Base-by-base conservation (phyloP, 1,139 yeast genomes). In the Kodamaea alishanica region DNA sequence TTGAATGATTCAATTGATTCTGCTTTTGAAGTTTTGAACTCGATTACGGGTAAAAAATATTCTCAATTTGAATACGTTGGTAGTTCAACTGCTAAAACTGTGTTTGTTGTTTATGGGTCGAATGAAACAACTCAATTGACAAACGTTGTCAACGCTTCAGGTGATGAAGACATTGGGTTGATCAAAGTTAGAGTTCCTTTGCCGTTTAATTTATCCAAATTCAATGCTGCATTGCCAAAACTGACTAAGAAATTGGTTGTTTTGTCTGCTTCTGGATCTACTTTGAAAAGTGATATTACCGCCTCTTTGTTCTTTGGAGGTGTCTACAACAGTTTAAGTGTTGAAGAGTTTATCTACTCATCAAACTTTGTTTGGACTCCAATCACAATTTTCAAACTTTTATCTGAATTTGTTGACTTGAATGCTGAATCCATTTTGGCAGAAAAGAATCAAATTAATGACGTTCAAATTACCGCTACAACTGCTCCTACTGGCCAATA, bases 41-140 rank as follows among this genome's bases (percentile, higher is more conserved):
- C 69, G 25, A 63, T 76, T 27, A 67, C 86, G 30, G 84, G 83
- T 32, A 73, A 82, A 9, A 58, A 67, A 25, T 82, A 81, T 57
- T 67, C 76, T 38, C 78, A 84, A 26, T 85, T 89, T 53, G 86
- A 87, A 60, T 87, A 84, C 61, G 60, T 60, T 44, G 96, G 96
- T 40, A 66, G 70, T 41, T 57, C 62, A 8, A 60, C 67, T 41
- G 82, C 96, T 6, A 76, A 77, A 34, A 77, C 83, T 26, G 87
- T 90, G 10, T 79, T 86, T 57, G 92, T 89, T 25, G 73, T 81
- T 29, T 81, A 84, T 53, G 96, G 96, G 24, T 73, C 94, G 15
- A 66, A 77, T 33, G 92, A 83, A 55, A 64, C 83, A 11, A 70
- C 77, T 35, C 65, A 79, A 46, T 72, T 86, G 31, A 52, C 74